These are phyloP conservation scores for Polygonum aviculare DNA, from an alignment of 148 eudicot genomes.

Conservation along the genomic window DNA sequence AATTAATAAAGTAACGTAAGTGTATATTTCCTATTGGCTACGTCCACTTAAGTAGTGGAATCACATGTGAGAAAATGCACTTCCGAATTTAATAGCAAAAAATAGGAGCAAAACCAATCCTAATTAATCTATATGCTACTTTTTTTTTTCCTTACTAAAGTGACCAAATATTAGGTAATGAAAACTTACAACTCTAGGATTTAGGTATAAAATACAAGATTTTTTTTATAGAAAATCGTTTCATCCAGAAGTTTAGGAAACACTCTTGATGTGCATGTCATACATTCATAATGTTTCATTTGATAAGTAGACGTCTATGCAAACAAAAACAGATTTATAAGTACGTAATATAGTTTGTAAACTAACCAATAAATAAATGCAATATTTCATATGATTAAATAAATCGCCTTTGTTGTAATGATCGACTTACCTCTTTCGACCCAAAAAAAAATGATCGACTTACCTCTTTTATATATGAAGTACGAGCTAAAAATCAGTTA, in stretches of 20 bases:
- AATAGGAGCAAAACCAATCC: not conserved
- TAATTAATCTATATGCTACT: not conserved
- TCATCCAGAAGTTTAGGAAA: not conserved
- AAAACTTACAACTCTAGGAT: not conserved
- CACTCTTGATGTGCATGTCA: too few species aligned
- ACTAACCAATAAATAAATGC: not conserved
- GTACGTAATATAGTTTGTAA: not conserved
- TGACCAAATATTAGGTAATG: constrained; percentile 7
- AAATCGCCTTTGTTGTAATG: too few species aligned
- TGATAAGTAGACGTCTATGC: not conserved
- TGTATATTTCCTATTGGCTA: not conserved
- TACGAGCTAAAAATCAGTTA: too few species aligned
- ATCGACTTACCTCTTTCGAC: too few species aligned
- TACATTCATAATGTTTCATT: too few species aligned
- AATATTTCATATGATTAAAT: too few species aligned
- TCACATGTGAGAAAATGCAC: not conserved
- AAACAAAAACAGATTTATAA: not conserved
- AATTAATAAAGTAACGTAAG: not conserved
- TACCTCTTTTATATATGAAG: too few species aligned
- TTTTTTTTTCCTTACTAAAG: not conserved
- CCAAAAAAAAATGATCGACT: too few species aligned
- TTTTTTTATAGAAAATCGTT: not conserved
- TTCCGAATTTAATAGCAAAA: not conserved
- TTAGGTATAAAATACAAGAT: not conserved
- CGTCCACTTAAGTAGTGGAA: not conserved